Base-by-base conservation (phyloP, 768 basidiomycete species). In the Naganishia randhawae region DNA sequence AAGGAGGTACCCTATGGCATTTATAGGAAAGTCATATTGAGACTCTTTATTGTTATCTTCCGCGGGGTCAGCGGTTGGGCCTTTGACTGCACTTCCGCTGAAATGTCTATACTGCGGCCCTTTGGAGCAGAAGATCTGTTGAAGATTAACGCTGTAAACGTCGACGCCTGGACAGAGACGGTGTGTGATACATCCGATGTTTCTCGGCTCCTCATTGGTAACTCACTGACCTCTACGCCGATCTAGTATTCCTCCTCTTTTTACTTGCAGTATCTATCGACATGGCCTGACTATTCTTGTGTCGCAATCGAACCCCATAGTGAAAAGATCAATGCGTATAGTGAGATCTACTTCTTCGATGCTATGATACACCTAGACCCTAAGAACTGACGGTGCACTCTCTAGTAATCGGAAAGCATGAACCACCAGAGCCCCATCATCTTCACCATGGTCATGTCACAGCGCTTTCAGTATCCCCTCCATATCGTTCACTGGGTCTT, bases 151-250 rank as follows among this genome's bases (percentile, higher is more conserved):
- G 90, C 90, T 76, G 85, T 95, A 69, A 98, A 99, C 81, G 82
- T 95, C 75, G 95, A 98, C 79, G 83, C 93, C 51, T 97, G 92
- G 92, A 97, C 96, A 51, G 95, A 98, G 81, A 98, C 96, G 25
- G 94, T 92, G 73, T 75, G 87, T 81, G 73, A 66, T 51, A n/a
- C 69, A 8, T 72, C 68, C 14, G 75, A 73, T 41, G 14, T 1
- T 54, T 37, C 69, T 2, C 74, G 73, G 11, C 65, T 69, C 70
- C 75, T 71, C 73, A 73, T 75, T 29, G 68, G 71, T 42, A 74
- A 72, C 52, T 76, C 71, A 64, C 37, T 71, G 3, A 25, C 19
- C 2, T 33, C 9, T 25, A 19, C 11, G 27, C 4, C n/a, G n/a
- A n/a, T 35, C 16, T 72, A 94, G 90, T 97, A 93, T 79, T 88